phyloP scores from a whole-genome alignment of 2,329 filamentous ascomycete genomes.

The Colletotrichum agaves region DNA sequence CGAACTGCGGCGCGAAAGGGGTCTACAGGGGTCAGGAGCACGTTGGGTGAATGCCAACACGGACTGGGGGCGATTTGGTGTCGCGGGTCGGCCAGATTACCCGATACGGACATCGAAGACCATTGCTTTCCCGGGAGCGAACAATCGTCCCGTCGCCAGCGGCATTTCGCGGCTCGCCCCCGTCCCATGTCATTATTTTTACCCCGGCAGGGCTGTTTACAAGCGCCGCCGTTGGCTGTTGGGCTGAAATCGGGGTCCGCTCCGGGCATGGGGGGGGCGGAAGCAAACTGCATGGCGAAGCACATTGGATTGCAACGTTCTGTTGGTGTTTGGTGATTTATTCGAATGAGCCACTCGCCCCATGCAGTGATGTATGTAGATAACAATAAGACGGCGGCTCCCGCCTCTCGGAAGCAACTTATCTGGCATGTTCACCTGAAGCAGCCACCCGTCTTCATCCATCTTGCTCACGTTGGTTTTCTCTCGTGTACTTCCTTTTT shows the following conservation, averaged over 20 bases:
- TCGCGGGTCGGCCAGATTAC: not conserved
- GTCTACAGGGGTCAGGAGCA: not conserved
- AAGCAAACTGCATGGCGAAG: not conserved
- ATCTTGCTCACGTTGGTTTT: no score
- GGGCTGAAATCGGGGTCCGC: not conserved
- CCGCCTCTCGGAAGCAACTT: not conserved
- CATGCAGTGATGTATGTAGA: not conserved
- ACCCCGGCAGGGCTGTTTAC: not conserved
- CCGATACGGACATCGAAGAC: not conserved
- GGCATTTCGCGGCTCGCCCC: not conserved
- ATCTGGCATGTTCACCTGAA: not conserved
- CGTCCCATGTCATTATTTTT: not conserved
- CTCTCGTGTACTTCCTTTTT: no score
- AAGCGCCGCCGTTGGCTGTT: not conserved
- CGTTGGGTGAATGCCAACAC: no score
- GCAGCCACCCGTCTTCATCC: not conserved
- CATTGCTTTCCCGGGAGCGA: not conserved
- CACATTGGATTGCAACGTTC: not conserved
- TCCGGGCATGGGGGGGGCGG: not conserved
- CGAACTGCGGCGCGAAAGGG: not conserved
- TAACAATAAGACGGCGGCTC: not conserved
- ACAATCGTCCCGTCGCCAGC: not conserved
- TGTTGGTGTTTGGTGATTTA: slow-evolving; percentile 1
- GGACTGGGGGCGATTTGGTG: not conserved
- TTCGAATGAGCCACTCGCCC: not conserved